These are phyloP conservation scores for Malassezia arunalokei DNA, from an alignment of 1,284 basidiomycete species.

Conservation along the genomic window DNA sequence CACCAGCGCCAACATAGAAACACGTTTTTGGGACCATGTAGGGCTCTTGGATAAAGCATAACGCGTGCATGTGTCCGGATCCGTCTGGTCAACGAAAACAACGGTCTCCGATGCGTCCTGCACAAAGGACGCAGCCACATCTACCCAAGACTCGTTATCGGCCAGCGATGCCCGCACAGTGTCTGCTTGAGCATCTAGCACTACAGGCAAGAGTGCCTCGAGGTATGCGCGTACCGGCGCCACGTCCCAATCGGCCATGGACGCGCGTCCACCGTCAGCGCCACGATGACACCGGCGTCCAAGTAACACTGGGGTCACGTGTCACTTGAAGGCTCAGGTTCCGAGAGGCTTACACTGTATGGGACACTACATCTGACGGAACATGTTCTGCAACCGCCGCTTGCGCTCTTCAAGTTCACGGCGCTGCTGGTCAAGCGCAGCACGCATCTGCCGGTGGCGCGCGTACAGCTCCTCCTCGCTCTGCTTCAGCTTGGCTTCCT, in stretches of 20 bases:
- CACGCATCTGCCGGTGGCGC: conserved; percentile 44
- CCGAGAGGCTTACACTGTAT: too few relatives aligned
- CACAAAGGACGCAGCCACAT: background rate
- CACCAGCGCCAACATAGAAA: conserved; percentile 7
- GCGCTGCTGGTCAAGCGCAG: conserved; percentile 77
- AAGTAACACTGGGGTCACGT: too few relatives aligned
- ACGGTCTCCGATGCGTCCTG: conserved; percentile 4
- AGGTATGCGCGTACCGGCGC: conserved; percentile 21
- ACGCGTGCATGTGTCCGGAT: background rate
- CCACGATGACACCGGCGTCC: too few relatives aligned
- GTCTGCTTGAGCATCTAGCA: conserved; percentile 10
- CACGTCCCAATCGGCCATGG: background rate
- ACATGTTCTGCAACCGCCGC: conserved; percentile 55
- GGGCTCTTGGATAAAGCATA: background rate
- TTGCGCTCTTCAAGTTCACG: conserved; percentile 95
- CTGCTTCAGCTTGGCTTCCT: conserved; percentile 46
- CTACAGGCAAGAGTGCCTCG: conserved; percentile 20
- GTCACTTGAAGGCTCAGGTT: too few relatives aligned
- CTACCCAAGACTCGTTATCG: background rate
- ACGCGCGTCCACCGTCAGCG: background rate
- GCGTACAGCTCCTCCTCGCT: conserved; percentile 46
- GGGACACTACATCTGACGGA: conserved; percentile 21
- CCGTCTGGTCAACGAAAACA: conserved; percentile 10
- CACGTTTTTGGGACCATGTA: background rate
- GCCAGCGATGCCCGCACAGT: background rate